A percentile compares a stretch with the other conserved stretches of the same genome.
These are phyloP conservation scores for Podaxis mareebaensis DNA, from an alignment of 768 basidiomycete species.

Conservation along the genomic window DNA sequence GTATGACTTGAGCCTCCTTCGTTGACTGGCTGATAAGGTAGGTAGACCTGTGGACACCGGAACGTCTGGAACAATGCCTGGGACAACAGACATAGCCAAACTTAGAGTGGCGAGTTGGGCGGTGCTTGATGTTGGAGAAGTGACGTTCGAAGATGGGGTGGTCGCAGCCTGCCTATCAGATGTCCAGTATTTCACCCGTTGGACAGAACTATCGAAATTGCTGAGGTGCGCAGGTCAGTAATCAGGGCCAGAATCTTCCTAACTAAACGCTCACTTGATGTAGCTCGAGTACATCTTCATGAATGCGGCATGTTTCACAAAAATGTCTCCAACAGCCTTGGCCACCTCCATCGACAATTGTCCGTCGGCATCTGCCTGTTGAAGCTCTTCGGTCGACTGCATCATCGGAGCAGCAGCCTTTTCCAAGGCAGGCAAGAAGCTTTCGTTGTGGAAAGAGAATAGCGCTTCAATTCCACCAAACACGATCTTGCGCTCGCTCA, in stretches of 20 bases:
- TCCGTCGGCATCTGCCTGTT: constrained; percentile 67
- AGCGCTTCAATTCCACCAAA: constrained; percentile 90
- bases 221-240: constrained; percentile 38
- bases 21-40: constrained; percentile 73
- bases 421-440: constrained; percentile 90
- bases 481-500: constrained; percentile 84
- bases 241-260: constrained; percentile 6
- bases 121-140: constrained; percentile 62
- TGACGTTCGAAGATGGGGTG: constrained; percentile 40
- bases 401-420: constrained; percentile 71
- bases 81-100: constrained; percentile 52
- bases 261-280: constrained; percentile 68
- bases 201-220: constrained; percentile 92
- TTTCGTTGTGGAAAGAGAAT: constrained; percentile 89
- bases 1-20: constrained; percentile 86
- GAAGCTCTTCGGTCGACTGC: constrained; percentile 42
- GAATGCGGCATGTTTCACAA: constrained; percentile 93
- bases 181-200: constrained; percentile 87
- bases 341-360: constrained; percentile 74
- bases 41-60: constrained; percentile 44
- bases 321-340: constrained; percentile 82
- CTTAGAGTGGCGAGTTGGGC: constrained; percentile 65
- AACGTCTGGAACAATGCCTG: constrained; percentile 42
- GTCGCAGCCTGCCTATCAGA: constrained; percentile 48
- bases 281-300: constrained; percentile 99